phyloP scores from a whole-genome alignment of 345 rosid species.

The Microcos paniculata region DNA sequence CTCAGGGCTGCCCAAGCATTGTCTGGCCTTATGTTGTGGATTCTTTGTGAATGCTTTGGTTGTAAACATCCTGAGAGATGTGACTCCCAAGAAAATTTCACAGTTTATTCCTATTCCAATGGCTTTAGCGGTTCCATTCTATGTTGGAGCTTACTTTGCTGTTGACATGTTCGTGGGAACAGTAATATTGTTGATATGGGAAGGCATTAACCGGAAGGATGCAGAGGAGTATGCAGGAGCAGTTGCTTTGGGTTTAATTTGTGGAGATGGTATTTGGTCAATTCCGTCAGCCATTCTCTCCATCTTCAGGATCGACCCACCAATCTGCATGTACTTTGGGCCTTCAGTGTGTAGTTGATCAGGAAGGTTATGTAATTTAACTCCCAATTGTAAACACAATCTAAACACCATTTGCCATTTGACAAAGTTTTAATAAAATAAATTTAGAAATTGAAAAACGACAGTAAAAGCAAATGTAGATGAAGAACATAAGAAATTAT shows the following conservation, averaged over 20 bases:
- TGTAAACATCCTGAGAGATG: slow-evolving; percentile 67
- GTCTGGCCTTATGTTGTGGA: slow-evolving; percentile 70
- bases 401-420: no score
- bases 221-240: slow-evolving; percentile 80
- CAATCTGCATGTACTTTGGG: slow-evolving; percentile 92
- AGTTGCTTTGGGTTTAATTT: slow-evolving; percentile 86
- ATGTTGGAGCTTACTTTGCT: slow-evolving; percentile 91
- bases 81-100: slow-evolving; percentile 61
- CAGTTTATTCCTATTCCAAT: slow-evolving; percentile 85
- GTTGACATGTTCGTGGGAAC: slow-evolving; percentile 88
- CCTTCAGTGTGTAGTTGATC: slow-evolving; percentile 50
- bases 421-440: no score
- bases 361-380: no score
- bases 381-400: no score
- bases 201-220: slow-evolving; percentile 55
- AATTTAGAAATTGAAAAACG: no score
- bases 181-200: slow-evolving; percentile 73
- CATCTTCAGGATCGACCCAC: slow-evolving; percentile 79
- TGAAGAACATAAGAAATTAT: no score
- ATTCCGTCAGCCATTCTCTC: slow-evolving; percentile 88
- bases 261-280: slow-evolving; percentile 94
- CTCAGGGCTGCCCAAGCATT: slow-evolving; percentile 77
- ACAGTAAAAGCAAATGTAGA: no score
- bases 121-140: slow-evolving; percentile 93
- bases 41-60: slow-evolving; percentile 63